Evolutionary conservation across 352 stramenopile species (phyloP), one percentile per base, ranked within the genome.

Genomic region (Sclerospora graminicola): DNA sequence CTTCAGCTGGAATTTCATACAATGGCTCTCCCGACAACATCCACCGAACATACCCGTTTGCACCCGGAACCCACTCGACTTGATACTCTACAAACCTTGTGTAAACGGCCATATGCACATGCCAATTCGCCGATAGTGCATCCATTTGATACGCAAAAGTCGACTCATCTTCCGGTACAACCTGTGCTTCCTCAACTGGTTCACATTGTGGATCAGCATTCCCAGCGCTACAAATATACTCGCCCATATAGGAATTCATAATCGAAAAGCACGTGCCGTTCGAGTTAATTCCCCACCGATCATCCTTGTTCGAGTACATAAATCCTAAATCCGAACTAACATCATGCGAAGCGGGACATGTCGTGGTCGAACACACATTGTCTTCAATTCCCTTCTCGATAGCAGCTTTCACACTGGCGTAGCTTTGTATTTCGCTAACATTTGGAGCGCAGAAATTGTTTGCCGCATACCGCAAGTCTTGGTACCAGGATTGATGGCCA

Each of bases 11-110:
- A 33, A 98, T 89, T 16, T 93, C 84, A 51, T 89, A 97, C 20
- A 97, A 46, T 29, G 90, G 83, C 13, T 87, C 51, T 11, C 75
- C 83, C 29, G 92, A 76, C 10, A 96, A 47, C 67, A 84, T 82
- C 75, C 71, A 84, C 1, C 72, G 69, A 8, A 88, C 63, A 36
- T 84, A 84, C 3, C 71, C 75, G 15, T 65, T 24, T 8, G 41
- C 4, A 1, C 70, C 69, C 3, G 57, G 63, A 1, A 82, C 67
- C 75, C 75, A 88, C 39, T 88, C 68, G 8, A 82, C 48, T 60
- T 79, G 66, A 28, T 79, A 82, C 27, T 48, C 27, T n/a, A 75
- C 45, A 19, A 60, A 82, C 1, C 50, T 41, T 5, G 41, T 64
- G 51, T 82, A 82, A 5, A 49, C 66, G n/a, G 50, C 69, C 40